Percentiles rank a stretch among this genome's conserved stretches.
These are phyloP conservation scores for Colletotrichum brevisporum DNA, from an alignment of 2,329 filamentous ascomycete genomes.

Conservation along the genomic window DNA sequence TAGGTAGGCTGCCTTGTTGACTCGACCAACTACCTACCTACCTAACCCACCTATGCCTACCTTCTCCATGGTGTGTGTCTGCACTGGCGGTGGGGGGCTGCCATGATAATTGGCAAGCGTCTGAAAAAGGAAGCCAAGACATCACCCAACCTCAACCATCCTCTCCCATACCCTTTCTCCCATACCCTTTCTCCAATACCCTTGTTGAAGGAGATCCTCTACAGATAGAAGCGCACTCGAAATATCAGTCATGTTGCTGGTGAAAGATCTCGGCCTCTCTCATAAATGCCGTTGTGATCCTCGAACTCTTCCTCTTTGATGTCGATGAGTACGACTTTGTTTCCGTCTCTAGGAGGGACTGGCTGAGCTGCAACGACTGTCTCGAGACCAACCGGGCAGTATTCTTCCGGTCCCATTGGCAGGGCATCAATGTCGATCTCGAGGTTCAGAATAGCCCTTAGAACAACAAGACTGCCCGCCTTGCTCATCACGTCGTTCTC, in stretches of 20 bases:
- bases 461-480: slow-evolving; percentile 84
- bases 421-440: slow-evolving; percentile 87
- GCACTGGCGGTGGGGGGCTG: too few species aligned
- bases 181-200: too few species aligned
- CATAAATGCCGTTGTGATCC: slow-evolving; percentile 13
- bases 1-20: too few species aligned
- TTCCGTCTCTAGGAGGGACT: slow-evolving; percentile 62
- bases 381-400: slow-evolving; percentile 80
- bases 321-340: slow-evolving; percentile 14
- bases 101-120: too few species aligned
- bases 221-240: neutral
- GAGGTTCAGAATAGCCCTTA: slow-evolving; percentile 81
- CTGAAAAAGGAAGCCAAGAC: too few species aligned
- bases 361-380: slow-evolving; percentile 83
- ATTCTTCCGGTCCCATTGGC: slow-evolving; percentile 85
- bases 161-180: too few species aligned
- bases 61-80: too few species aligned
- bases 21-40: too few species aligned
- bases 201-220: neutral
- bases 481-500: slow-evolving; percentile 97
- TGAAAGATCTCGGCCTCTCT: slow-evolving; percentile 17
- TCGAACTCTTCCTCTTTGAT: slow-evolving; percentile 42
- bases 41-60: too few species aligned
- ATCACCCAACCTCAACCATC: too few species aligned
- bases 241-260: neutral